Evolutionary conservation across 192 early-diverging fungal genomes (phyloP), one percentile per base, ranked within the genome.

Genomic region (Entomortierella beljakovae): DNA sequence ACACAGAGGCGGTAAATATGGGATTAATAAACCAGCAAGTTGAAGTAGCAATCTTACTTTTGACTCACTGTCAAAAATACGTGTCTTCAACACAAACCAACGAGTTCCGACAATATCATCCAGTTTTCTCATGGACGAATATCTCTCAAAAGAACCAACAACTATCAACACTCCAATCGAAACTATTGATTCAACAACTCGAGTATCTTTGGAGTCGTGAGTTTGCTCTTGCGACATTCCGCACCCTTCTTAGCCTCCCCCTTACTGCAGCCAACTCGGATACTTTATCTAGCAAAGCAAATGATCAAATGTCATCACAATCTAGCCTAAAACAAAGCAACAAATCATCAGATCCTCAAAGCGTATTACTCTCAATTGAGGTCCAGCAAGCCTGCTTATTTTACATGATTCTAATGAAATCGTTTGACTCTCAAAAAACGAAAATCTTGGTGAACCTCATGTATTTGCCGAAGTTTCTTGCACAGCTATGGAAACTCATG

Each of bases 401-500:
- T 29, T 86, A 86, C 58, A 54, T 57, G 22, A 68, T 61, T 1
- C 59, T 86, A 7, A 81, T 63, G 50, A 60, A 68, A 1, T 60
- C 81, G 2, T 81, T 91, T 13, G 68, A 68, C 13, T 64, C 59
- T 26, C 84, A 84, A 55, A 81, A 79, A 42, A 74, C 71, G 16
- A 81, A 82, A 20, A 89, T 91, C 31, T 66, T 88, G 31, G 84
- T 79, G 43, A 76, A 80, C 13, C 68, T 92, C 26, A 83, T 84
- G 43, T 92, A 86, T 57, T 64, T 82, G 2, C 83, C 86, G 1
- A 25, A 65, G 8, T 63, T 92, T 16, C 61, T 92, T 42, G 81
- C 88, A 26, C 58, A 80, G 22, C 80, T 92, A 2, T 92, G 91
- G 91, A 63, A 75, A 35, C 60, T 91, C 20, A 86, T 92, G 80